phyloP scores from a whole-genome alignment of 2,329 filamentous ascomycete species.

The Trichoderma koningiopsis region DNA sequence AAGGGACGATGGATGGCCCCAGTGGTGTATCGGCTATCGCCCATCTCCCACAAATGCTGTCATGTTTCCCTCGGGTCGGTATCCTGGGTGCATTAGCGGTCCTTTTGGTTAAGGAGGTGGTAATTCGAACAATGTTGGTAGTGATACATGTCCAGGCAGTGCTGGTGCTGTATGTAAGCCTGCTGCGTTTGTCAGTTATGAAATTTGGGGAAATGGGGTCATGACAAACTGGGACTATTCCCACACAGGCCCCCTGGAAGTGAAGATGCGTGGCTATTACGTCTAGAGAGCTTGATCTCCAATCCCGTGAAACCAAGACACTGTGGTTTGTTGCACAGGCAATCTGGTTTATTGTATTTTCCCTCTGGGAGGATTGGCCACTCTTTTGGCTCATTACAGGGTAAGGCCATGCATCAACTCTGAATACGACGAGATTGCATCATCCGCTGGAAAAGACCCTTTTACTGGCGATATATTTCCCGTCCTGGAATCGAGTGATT shows the following conservation, averaged over 20 bases:
- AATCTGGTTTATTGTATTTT: neutral
- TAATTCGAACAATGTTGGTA: neutral
- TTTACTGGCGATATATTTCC: neutral
- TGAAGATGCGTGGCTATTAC: neutral
- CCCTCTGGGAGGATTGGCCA: neutral
- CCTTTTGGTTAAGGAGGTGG: neutral
- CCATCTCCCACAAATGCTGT: constrained; percentile 13
- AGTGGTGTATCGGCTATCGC: neutral
- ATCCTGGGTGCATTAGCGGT: constrained; percentile 3
- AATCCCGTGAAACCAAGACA: neutral
- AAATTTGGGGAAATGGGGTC: constrained; percentile 5
- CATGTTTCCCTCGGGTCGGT: constrained; percentile 5
- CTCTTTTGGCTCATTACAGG: neutral
- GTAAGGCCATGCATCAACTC: neutral
- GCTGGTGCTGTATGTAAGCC: neutral
- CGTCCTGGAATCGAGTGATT: neutral
- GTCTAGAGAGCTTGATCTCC: neutral
- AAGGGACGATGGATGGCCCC: neutral
- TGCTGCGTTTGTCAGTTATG: neutral
- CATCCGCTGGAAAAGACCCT: neutral
- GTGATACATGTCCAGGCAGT: neutral
- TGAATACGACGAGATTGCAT: constrained; percentile 11
- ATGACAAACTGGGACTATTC: constrained; percentile 9
- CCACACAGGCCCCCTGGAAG: neutral
- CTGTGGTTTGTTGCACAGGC: neutral